These are phyloP conservation scores for Entamoeba moshkovskii DNA, from an alignment of 208 protist species.

Conservation along the genomic window DNA sequence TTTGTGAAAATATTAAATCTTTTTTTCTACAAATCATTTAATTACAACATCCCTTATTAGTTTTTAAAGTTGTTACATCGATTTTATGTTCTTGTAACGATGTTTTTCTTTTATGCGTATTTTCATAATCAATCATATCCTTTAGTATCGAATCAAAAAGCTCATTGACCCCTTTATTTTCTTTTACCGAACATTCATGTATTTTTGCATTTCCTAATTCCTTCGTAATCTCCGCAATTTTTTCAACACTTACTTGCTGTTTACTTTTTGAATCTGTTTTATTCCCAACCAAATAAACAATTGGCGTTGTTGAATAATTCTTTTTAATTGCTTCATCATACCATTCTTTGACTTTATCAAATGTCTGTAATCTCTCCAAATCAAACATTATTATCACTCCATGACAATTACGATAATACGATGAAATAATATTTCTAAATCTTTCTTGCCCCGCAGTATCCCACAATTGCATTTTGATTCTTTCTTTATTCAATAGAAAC, in stretches of 20 bases:
- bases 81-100: too few relatives aligned
- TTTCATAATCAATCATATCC: too few relatives aligned
- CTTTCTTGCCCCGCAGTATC: not conserved
- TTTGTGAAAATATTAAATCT: too few relatives aligned
- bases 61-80: too few relatives aligned
- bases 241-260: not conserved
- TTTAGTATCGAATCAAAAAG: not conserved
- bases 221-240: not conserved
- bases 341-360: not conserved
- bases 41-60: too few relatives aligned
- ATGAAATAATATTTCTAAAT: not conserved
- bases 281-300: not conserved
- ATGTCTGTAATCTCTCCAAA: not conserved
- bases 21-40: too few relatives aligned
- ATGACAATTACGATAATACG: not conserved
- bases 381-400: not conserved
- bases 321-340: not conserved
- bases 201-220: not conserved
- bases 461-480: not conserved
- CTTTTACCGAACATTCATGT: not conserved
- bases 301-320: not conserved
- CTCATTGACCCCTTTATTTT: not conserved
- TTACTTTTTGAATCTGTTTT: not conserved
- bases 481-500: not conserved
- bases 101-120: too few relatives aligned